These are phyloP conservation scores for Megacollybia marginata DNA, from an alignment of 768 basidiomycete species.

Conservation along the genomic window DNA sequence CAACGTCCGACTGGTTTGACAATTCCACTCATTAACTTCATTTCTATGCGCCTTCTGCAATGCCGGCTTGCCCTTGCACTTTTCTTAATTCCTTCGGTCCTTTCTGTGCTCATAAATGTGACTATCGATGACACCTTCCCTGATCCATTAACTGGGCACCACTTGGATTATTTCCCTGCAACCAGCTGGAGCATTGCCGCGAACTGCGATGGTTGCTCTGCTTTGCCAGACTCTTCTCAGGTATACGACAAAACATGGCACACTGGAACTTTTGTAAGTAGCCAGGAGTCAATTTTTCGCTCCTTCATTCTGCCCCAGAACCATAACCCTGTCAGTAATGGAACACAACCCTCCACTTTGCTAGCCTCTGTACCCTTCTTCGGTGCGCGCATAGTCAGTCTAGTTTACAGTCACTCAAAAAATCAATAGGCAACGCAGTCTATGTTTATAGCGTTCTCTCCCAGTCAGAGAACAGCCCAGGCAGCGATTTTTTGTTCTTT, in stretches of 20 bases:
- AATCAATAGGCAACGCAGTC: slow-evolving; percentile 3
- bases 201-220: neutral
- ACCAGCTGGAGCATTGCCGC: slow-evolving; percentile 9
- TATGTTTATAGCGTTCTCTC: slow-evolving; percentile 8
- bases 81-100: neutral
- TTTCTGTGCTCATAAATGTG: slow-evolving; percentile 14
- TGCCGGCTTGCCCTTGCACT: neutral
- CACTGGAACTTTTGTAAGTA: slow-evolving; percentile 2
- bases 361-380: slow-evolving; percentile 4
- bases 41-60: neutral
- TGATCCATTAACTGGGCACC: slow-evolving; percentile 11
- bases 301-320: neutral
- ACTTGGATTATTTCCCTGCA: slow-evolving; percentile 13
- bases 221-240: neutral
- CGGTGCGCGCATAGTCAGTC: neutral
- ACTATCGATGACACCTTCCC: slow-evolving; percentile 24
- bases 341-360: neutral
- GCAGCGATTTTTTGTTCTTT: slow-evolving; percentile 6
- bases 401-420: neutral
- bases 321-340: neutral
- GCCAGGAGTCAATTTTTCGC: neutral
- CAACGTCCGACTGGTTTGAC: neutral
- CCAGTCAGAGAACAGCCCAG: neutral
- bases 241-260: slow-evolving; percentile 3
- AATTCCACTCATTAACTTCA: neutral